phyloP scores from a whole-genome alignment of 768 basidiomycete genomes.

The Auricularia cornea region DNA sequence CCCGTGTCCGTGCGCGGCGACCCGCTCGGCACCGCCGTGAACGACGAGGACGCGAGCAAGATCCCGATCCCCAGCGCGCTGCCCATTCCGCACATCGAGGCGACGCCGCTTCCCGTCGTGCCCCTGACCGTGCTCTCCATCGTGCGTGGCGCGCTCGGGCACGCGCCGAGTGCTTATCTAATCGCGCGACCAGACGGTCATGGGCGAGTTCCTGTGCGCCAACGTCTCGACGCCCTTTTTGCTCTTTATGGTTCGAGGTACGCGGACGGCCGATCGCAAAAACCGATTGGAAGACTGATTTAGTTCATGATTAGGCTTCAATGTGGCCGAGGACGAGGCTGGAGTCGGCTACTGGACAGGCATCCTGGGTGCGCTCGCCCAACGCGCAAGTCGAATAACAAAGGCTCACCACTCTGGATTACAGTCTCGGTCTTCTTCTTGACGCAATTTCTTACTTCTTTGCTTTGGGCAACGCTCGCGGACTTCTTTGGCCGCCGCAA shows the following conservation, averaged over 20 bases:
- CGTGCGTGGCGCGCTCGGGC: conserved; percentile 34
- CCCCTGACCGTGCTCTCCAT: conserved; percentile 92
- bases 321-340: conserved; percentile 55
- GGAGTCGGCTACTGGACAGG: conserved; percentile 88
- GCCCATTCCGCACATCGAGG: conserved; percentile 18
- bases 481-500: conserved; percentile 81
- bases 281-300: conserved; percentile 14
- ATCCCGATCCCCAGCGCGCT: background rate
- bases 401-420: background rate
- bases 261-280: conserved; percentile 8
- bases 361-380: conserved; percentile 56
- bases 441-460: conserved; percentile 90
- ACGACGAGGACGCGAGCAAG: background rate
- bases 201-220: conserved; percentile 90
- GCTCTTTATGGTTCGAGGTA: conserved; percentile 89
- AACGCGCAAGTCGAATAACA: background rate
- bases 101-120: conserved; percentile 75
- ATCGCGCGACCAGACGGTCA: conserved; percentile 68
- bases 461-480: conserved; percentile 94
- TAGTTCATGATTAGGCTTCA: conserved; percentile 30
- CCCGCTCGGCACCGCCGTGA: background rate
- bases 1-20: too few relatives aligned
- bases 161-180: conserved; percentile 2
- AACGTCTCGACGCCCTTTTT: conserved; percentile 90
- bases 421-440: conserved; percentile 81